phyloP scores from a whole-genome alignment of 169 alveolate genomes.

The Eimeria praecox region DNA sequence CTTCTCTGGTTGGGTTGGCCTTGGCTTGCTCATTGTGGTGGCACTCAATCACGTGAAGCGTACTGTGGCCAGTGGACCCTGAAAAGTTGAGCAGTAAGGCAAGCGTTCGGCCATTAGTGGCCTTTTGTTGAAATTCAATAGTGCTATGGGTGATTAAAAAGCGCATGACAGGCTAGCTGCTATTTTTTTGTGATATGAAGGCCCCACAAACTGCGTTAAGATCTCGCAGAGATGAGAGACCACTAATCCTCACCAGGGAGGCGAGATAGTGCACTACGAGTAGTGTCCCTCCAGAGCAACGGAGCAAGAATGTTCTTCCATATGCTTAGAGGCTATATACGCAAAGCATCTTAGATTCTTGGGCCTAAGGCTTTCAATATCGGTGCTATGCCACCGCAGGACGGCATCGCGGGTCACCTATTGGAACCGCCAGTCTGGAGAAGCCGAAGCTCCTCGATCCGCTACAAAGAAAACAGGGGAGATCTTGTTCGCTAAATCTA shows the following conservation, averaged over 20 bases:
- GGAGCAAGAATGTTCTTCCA: background rate
- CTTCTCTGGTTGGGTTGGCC: constrained; percentile 32
- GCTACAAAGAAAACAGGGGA: background rate
- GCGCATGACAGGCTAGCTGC: background rate
- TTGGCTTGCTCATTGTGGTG: constrained; percentile 68
- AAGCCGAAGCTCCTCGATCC: background rate
- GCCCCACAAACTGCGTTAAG: background rate
- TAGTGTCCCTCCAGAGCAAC: background rate
- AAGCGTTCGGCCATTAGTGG: background rate
- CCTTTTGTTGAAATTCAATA: background rate
- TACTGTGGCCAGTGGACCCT: constrained; percentile 30
- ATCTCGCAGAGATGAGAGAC: background rate
- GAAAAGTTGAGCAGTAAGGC: constrained; percentile 1
- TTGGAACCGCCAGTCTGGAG: background rate
- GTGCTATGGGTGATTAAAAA: background rate
- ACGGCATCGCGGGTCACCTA: constrained; percentile 37
- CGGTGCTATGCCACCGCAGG: background rate
- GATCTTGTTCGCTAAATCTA: background rate
- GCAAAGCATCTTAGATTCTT: background rate
- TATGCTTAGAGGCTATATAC: background rate
- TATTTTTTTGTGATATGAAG: background rate
- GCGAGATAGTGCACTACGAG: no score
- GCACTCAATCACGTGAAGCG: background rate
- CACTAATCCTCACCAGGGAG: background rate
- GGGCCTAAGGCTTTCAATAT: background rate